Percentiles rank a stretch among this genome's conserved stretches.
Conservation (phyloP, 2,329 filamentous ascomycete genomes). For the Apiospora pterosperma region DNA sequence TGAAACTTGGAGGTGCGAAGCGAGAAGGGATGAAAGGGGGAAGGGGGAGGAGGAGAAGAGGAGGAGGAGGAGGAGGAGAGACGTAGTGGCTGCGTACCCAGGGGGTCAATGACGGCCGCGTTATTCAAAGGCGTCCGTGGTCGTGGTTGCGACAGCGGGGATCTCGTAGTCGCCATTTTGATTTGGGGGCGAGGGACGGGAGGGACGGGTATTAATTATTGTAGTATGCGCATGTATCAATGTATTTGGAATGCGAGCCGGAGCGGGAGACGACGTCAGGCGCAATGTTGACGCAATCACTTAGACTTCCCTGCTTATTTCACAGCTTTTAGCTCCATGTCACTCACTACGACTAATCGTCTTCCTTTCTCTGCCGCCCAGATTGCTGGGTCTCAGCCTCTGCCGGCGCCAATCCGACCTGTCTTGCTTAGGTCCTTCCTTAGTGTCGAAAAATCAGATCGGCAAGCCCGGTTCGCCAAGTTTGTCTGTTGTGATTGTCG, state of each 20-base stretch:
- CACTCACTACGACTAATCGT: not conserved
- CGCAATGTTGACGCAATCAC: conserved; percentile 1
- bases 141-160: not conserved
- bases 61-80: not conserved
- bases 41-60: too few relatives aligned
- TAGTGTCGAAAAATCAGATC: not conserved
- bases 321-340: not conserved
- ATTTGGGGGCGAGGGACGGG: not conserved
- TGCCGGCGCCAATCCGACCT: not conserved
- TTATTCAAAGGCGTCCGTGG: not conserved
- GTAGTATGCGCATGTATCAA: not conserved
- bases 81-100: not conserved
- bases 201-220: not conserved
- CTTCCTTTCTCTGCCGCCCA: not conserved
- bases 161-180: not conserved
- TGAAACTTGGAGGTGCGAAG: not conserved
- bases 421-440: not conserved
- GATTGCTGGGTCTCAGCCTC: not conserved
- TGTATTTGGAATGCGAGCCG: not conserved
- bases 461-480: not conserved
- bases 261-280: not conserved
- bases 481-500: too few relatives aligned
- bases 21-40: not conserved
- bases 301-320: not conserved
- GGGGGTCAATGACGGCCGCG: not conserved